A percentile compares a stretch with the other conserved stretches of the same genome.
phyloP scores from a whole-genome alignment of 1,139 yeast genomes.

The Lodderomyces parapsilosis region DNA sequence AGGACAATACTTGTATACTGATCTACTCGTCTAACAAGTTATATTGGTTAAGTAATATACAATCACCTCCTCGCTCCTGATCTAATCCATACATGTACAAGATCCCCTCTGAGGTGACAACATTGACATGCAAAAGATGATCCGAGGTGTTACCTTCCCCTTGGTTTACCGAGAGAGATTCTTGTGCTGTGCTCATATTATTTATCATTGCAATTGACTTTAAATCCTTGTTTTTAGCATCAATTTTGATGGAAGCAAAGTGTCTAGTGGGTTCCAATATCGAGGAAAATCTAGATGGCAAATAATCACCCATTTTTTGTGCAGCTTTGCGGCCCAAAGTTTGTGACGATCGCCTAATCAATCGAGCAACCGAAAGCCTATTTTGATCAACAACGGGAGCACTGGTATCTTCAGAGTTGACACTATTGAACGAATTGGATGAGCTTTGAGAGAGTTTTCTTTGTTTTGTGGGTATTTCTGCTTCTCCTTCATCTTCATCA shows the following conservation, averaged over 20 bases:
- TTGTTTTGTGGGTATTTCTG: conserved; percentile 28
- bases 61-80: conserved; percentile 91
- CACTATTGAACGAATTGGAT: conserved; percentile 36
- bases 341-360: conserved; percentile 59
- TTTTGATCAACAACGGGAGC: conserved; percentile 73
- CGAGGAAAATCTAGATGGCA: conserved; percentile 82
- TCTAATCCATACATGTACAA: conserved; percentile 85
- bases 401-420: conserved; percentile 35
- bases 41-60: conserved; percentile 73
- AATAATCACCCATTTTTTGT: conserved; percentile 81
- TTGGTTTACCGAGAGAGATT: conserved; percentile 28
- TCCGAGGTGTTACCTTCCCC: conserved; percentile 32
- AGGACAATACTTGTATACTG: background rate
- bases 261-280: conserved; percentile 90
- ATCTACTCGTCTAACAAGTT: conserved; percentile 34
- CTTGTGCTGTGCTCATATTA: conserved; percentile 37
- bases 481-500: conserved; percentile 24
- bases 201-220: conserved; percentile 62
- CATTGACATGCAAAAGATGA: conserved; percentile 60
- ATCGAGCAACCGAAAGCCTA: conserved; percentile 68
- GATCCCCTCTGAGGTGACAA: conserved; percentile 84
- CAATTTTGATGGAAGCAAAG: conserved; percentile 88
- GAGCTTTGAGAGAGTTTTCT: conserved; percentile 43
- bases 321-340: conserved; percentile 74
- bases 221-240: conserved; percentile 59